Evolutionary conservation across 2,329 filamentous ascomycete genomes (phyloP), one percentile per base, ranked within the genome.

Genomic region (Aspergillus ustus): DNA sequence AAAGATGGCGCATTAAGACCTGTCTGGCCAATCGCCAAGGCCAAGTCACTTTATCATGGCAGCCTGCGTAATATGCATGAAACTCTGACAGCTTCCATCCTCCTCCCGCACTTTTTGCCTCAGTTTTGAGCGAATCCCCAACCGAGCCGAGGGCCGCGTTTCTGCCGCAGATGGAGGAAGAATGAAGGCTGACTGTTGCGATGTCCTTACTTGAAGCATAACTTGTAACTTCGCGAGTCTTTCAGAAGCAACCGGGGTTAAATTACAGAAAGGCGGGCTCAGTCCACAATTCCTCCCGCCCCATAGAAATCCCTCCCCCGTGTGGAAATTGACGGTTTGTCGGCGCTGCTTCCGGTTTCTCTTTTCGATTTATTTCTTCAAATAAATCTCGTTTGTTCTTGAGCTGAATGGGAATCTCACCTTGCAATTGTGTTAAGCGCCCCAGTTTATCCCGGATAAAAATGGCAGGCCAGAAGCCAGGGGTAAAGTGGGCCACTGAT

Each of bases 381-480:
- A 40, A 34, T 34, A 9, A 34, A 40, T 15, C 34, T 11, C 34
- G 34, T 40, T 40, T 40, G 11, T 11, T 11, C 29, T 53, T 28
- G 19, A 28, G 20, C 25, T 50, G 46, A 8, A 28, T 29, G 49
- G 53, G 17, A 49, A 17, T 56, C 34, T 13, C 22, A 49, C 29
- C 20, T 28, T 44, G 31, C 34, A 57, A 57, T 44, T 31, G 46
- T 48, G 34, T 17, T 17, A 50, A 46, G 45, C 48, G 45, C 17
- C 46, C 28, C 45, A 31, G 20, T 49, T 56, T 52, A 46, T 52
- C 52, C 48, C 28, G 34, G 63, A 65, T 62, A 60, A 59, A 57
- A 49, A 66, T 64, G 61, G 59, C 52, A 62, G 29, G 52, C 46
- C 29, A 62, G 11, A 40, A 63, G 53, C 61, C 63, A 68, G 66